Evolutionary conservation across 2,329 filamentous ascomycete genomes (phyloP).

Genomic region (Aspergillus terreus): DNA sequence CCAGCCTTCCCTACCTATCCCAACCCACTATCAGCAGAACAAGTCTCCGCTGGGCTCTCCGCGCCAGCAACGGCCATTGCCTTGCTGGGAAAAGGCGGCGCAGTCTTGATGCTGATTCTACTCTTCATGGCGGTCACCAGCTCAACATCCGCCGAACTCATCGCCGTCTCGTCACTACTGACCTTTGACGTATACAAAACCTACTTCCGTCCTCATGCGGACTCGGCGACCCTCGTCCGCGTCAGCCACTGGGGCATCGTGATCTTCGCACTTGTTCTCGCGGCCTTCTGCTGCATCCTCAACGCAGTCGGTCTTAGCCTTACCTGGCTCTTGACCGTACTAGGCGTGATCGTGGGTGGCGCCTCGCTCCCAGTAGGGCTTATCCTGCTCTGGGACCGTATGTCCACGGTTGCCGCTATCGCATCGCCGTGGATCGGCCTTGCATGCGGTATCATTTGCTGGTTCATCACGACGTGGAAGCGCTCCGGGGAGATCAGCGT

Average conservation of each 20-base stretch:
- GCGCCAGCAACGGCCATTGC: slow-evolving; percentile 32
- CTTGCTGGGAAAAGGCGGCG: slow-evolving; percentile 36
- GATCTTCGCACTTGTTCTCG: slow-evolving; percentile 47
- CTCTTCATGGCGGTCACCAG: slow-evolving; percentile 43
- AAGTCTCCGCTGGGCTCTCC: slow-evolving; percentile 32
- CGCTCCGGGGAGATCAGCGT: slow-evolving; percentile 34
- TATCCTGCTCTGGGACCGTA: slow-evolving; percentile 37
- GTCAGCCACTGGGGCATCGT: slow-evolving; percentile 51
- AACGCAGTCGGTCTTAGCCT: slow-evolving; percentile 36
- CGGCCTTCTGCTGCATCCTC: slow-evolving; percentile 31
- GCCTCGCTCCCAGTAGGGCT: slow-evolving; percentile 36
- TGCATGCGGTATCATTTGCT: slow-evolving; percentile 30
- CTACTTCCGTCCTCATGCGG: slow-evolving; percentile 45
- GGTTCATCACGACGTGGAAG: slow-evolving; percentile 36
- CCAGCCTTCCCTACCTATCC: slow-evolving; percentile 53
- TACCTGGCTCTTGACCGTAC: slow-evolving; percentile 39
- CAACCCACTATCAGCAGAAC: slow-evolving; percentile 22
- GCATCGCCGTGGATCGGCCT: slow-evolving; percentile 34
- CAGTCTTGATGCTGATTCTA: slow-evolving; percentile 29
- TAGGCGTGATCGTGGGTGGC: slow-evolving; percentile 40
- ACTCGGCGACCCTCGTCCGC: slow-evolving; percentile 45
- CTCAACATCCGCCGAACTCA: slow-evolving; percentile 49
- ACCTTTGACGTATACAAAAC: slow-evolving; percentile 52
- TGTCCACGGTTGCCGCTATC: slow-evolving; percentile 36
- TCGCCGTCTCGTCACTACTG: slow-evolving; percentile 51